Conservation (phyloP, 805 yeast species). For the Clavispora santaluciae region DNA sequence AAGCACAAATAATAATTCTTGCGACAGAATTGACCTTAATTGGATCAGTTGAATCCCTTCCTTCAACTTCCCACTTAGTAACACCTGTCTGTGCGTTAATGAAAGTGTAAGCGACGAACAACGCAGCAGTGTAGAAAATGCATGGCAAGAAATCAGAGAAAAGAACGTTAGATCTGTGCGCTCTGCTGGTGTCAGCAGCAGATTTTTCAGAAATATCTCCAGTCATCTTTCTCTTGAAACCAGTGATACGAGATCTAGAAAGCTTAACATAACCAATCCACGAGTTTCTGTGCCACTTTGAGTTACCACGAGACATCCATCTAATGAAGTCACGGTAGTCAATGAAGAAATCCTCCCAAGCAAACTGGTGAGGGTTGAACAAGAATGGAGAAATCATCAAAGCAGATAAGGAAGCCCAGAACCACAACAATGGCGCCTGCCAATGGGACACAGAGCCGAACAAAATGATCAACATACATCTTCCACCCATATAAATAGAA, state of each 20-base stretch:
- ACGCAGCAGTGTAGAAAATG: slow-evolving; percentile 59
- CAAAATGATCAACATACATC: slow-evolving; percentile 62
- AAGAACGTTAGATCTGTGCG: slow-evolving; percentile 71
- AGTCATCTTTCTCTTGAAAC: slow-evolving; percentile 72
- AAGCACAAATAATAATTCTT: slow-evolving; percentile 72
- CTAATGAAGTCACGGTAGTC: slow-evolving; percentile 56
- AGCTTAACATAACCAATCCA: slow-evolving; percentile 82
- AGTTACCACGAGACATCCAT: slow-evolving; percentile 78
- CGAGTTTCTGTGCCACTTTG: slow-evolving; percentile 82
- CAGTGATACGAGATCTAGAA: slow-evolving; percentile 85
- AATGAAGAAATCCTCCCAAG: slow-evolving; percentile 62
- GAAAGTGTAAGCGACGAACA: slow-evolving; percentile 74
- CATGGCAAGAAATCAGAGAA: slow-evolving; percentile 80
- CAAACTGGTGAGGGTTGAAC: slow-evolving; percentile 75
- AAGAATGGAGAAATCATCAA: slow-evolving; percentile 67
- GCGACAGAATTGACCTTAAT: slow-evolving; percentile 61
- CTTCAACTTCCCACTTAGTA: slow-evolving; percentile 30
- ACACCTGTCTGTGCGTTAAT: slow-evolving; percentile 88
- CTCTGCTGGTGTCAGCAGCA: slow-evolving; percentile 66
- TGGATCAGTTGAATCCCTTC: slow-evolving; percentile 27
- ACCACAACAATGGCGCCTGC: slow-evolving; percentile 56
- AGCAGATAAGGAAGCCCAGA: slow-evolving; percentile 67
- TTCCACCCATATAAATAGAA: slow-evolving; percentile 77
- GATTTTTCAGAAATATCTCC: slow-evolving; percentile 66
- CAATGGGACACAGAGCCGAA: slow-evolving; percentile 61